Percentiles rank a stretch among this genome's conserved stretches.
These are phyloP conservation scores for Cyberlindnera meyerae DNA, from an alignment of 805 yeast species.

Conservation along the genomic window DNA sequence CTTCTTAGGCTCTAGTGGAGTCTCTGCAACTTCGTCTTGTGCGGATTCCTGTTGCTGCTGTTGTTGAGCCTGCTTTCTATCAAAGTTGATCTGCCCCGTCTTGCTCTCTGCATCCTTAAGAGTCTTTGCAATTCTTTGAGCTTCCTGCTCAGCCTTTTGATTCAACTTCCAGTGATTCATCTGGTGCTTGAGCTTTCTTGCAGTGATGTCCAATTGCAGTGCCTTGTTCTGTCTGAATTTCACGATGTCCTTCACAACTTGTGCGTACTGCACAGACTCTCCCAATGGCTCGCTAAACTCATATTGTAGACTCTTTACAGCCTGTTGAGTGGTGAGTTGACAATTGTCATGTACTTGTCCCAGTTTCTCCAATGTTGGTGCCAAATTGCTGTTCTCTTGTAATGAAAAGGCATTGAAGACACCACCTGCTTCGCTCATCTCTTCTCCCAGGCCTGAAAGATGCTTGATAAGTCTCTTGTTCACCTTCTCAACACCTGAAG, in stretches of 20 bases:
- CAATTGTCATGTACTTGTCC: constrained; percentile 83
- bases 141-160: constrained; percentile 40
- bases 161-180: constrained; percentile 30
- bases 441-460: constrained; percentile 50
- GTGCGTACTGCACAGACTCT: constrained; percentile 63
- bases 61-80: constrained; percentile 20
- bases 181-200: constrained; percentile 34
- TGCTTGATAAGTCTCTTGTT: constrained; percentile 49
- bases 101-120: constrained; percentile 21
- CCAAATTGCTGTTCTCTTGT: constrained; percentile 38
- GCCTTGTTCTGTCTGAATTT: constrained; percentile 51
- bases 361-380: constrained; percentile 61
- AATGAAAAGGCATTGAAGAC: constrained; percentile 54
- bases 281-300: constrained; percentile 65
- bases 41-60: constrained; percentile 13
- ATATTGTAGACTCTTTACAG: constrained; percentile 49
- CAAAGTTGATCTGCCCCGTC: constrained; percentile 27
- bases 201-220: constrained; percentile 39
- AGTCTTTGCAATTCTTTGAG: constrained; percentile 36
- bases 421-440: constrained; percentile 70
- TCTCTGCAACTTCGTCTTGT: constrained; percentile 2
- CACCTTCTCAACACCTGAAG: constrained; percentile 48
- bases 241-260: constrained; percentile 48
- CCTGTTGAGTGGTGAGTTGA: constrained; percentile 44
- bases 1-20: constrained; percentile 25